Base-by-base conservation (phyloP, 208 protist species). In the Wallacemonas sp. region DNA sequence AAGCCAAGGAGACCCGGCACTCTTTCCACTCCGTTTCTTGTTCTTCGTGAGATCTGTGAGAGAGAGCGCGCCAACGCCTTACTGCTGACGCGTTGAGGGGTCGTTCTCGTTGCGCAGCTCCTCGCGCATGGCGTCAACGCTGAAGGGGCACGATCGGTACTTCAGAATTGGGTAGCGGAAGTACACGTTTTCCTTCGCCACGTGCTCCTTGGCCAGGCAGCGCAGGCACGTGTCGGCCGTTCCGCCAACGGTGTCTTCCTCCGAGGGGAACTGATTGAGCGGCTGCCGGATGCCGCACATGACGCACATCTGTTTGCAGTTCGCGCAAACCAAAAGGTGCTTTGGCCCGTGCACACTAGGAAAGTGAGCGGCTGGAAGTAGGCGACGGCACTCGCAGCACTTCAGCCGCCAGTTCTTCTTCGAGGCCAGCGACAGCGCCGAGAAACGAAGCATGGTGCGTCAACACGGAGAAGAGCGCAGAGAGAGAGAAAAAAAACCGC, bases 161-260 rank as follows among this genome's bases (percentile, higher is more conserved):
- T 91, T 91, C 11, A 96, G 81, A n/a, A 91, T 69, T 0, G 91
- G 91, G 57, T 89, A 96, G 28, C 91, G 83, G 62, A 91, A 96
- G 73, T 91, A 96, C 28, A 96, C 91, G 63, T 96, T 96, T 16
- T 82, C 73, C 54, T 73, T 67, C 22, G 91, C 91, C 41, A 91
- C 81, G 31, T 91, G 77, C 57, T 80, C 57, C 75, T 93, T 94
- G 11, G 81, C 88, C 11, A 82, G 26, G 68, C 91, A 96, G 11
- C 66, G 69, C 45, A 84, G 68, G 55, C 91, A 96, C 33, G 79
- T 67, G 20, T 91, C 74, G 2, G 66, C 61, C 16, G 36, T 38
- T 31, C 18, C 45, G 39, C 12, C 22, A 10, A 18, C 12, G n/a
- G 28, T 7, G 5, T 61, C 66, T 16, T 74, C 62, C 1, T 74